These are phyloP conservation scores for Mrakiaceae sp. DNA, from an alignment of 1,284 basidiomycete species.

Conservation along the genomic window DNA sequence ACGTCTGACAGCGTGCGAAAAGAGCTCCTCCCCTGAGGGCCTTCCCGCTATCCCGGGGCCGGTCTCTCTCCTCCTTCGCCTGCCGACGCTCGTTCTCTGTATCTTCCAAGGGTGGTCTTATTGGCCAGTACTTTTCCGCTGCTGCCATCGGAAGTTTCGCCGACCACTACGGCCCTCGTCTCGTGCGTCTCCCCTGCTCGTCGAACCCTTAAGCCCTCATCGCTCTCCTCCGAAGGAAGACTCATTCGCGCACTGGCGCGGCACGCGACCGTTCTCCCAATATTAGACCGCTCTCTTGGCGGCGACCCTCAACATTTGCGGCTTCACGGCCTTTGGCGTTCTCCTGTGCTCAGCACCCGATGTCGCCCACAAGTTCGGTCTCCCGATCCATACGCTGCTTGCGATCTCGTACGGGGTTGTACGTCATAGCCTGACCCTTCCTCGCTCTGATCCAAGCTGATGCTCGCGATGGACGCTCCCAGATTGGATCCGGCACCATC, in stretches of 20 bases:
- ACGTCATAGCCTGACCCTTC: no score
- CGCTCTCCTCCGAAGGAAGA: background rate
- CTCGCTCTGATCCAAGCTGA: no score
- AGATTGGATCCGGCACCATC: constrained; percentile 8
- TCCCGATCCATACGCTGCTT: constrained; percentile 9
- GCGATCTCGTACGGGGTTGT: background rate
- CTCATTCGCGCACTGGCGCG: background rate
- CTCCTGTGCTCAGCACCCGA: background rate
- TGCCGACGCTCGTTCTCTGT: no score
- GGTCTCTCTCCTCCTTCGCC: no score
- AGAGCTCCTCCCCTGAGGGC: background rate
- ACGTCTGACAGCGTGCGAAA: background rate
- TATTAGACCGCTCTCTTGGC: constrained; percentile 1
- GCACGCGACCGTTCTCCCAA: background rate
- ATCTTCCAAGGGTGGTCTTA: background rate
- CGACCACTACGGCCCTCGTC: constrained; percentile 10
- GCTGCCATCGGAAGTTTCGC: constrained; percentile 5
- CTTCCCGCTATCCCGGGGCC: no score
- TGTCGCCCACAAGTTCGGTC: background rate
- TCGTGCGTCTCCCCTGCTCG: background rate
- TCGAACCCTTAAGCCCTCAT: background rate
- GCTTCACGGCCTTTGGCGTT: constrained; percentile 1
- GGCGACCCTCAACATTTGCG: background rate
- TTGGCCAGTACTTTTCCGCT: constrained; percentile 12
- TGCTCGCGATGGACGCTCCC: no score